Conservation (phyloP, 805 yeast genomes). For the Priceomyces melissophilus region DNA sequence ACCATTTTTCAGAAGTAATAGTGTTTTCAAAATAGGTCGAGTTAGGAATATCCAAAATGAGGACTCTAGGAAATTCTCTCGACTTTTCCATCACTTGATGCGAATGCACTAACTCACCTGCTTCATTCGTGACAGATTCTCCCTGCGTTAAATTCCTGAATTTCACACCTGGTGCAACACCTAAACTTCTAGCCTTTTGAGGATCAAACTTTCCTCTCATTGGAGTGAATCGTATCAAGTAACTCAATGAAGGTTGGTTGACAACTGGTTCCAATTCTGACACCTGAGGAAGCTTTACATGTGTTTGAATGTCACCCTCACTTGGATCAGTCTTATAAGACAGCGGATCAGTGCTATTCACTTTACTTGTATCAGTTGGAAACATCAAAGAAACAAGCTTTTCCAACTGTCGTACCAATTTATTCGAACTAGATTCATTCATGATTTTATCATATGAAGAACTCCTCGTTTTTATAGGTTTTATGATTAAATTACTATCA, state of each 20-base stretch:
- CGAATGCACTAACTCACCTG: conserved; percentile 60
- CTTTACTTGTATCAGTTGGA: conserved; percentile 45
- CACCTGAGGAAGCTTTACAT: conserved; percentile 29
- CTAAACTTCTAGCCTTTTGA: conserved; percentile 60
- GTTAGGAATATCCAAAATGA: conserved; percentile 74
- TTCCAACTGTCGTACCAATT: conserved; percentile 16
- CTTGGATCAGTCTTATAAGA: conserved; percentile 37
- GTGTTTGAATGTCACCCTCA: conserved; percentile 37
- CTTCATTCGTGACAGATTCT: conserved; percentile 48
- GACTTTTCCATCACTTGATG: conserved; percentile 69
- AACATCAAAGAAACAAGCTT: conserved; percentile 53
- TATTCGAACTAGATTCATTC: conserved; percentile 3
- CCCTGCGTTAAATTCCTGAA: conserved; percentile 63
- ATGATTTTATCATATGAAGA: not conserved
- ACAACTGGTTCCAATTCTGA: conserved; percentile 19
- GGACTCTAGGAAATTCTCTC: conserved; percentile 53
- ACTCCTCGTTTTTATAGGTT: conserved; percentile 29
- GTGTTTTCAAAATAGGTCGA: conserved; percentile 36
- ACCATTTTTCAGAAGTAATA: conserved; percentile 24
- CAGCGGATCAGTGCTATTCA: conserved; percentile 34
- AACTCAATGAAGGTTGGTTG: conserved; percentile 53
- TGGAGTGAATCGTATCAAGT: conserved; percentile 63
- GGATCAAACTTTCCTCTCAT: conserved; percentile 75
- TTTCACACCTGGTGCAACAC: conserved; percentile 62
- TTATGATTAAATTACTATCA: conserved; percentile 37